These are phyloP conservation scores for Auricularia heimuer DNA, from an alignment of 768 basidiomycete species.

Conservation along the genomic window DNA sequence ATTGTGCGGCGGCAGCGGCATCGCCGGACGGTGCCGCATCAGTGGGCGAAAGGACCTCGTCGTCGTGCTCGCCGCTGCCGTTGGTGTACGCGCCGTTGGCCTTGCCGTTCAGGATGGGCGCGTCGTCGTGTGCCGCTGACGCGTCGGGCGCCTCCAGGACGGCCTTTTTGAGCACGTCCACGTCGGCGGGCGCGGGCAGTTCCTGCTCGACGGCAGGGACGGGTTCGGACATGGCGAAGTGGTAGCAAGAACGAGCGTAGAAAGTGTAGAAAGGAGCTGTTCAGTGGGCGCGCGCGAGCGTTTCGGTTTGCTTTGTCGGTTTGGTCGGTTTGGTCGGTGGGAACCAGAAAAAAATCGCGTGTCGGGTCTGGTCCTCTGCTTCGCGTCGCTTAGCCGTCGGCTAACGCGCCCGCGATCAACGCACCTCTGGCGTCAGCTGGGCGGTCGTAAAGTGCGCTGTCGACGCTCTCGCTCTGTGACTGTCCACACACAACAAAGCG, in stretches of 20 bases:
- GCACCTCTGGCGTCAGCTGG: too few relatives aligned
- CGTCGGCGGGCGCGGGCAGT: background rate
- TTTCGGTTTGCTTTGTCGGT: background rate
- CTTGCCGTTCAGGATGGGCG: background rate
- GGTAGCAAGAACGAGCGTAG: background rate
- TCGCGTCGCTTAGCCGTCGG: too few relatives aligned
- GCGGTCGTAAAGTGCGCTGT: too few relatives aligned
- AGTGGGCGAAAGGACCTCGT: background rate
- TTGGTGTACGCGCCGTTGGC: background rate
- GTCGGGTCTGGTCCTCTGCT: too few relatives aligned
- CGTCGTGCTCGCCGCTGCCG: background rate
- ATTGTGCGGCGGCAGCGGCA: background rate
- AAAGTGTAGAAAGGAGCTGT: background rate
- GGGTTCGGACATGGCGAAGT: background rate
- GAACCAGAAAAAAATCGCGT: background rate
- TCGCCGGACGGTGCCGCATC: too few relatives aligned
- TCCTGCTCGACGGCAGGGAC: background rate
- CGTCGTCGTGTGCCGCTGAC: background rate
- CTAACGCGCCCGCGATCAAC: too few relatives aligned
- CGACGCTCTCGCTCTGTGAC: background rate
- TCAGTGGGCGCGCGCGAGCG: background rate
- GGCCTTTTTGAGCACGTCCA: background rate
- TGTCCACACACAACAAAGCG: background rate
- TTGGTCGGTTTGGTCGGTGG: background rate
- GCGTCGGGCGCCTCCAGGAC: background rate